Percentiles rank a stretch among this genome's conserved stretches.
Evolutionary conservation across 73 alveolate species (phyloP).

Genomic region (Paramecium sonneborni): DNA sequence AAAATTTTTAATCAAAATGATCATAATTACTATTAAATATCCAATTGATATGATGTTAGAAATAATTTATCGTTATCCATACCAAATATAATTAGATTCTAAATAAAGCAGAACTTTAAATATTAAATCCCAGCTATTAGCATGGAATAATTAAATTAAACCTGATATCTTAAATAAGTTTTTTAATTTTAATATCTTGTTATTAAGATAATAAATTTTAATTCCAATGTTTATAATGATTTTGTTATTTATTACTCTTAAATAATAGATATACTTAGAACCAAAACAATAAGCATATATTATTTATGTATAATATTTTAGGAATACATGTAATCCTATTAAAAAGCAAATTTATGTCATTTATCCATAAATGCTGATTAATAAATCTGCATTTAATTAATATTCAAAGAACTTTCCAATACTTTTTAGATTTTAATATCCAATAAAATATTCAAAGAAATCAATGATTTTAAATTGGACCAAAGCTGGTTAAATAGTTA

Average conservation of each 20-base stretch:
- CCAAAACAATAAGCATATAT: not conserved
- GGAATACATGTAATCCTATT: not conserved
- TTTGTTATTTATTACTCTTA: not conserved
- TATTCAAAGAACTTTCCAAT: not conserved
- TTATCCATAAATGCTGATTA: not conserved
- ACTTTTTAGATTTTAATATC: not conserved
- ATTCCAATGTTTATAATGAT: too few species aligned
- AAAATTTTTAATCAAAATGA: too few species aligned
- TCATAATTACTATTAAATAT: too few species aligned
- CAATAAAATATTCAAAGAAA: not conserved
- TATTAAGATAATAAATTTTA: too few species aligned
- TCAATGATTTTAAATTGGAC: not conserved
- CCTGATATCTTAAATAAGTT: not conserved
- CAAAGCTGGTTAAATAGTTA: not conserved
- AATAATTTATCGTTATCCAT: not conserved
- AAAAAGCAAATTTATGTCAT: not conserved
- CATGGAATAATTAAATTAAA: not conserved
- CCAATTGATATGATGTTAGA: not conserved
- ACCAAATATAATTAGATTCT: not conserved
- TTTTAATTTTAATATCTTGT: too few species aligned
- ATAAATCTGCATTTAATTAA: not conserved
- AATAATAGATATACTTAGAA: too few species aligned
- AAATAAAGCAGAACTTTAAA: not conserved
- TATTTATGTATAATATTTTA: too few species aligned
- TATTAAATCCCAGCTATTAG: not conserved